Base-by-base conservation (phyloP, 306 rosid genomes). In the Vigna reflexopilosa region DNA sequence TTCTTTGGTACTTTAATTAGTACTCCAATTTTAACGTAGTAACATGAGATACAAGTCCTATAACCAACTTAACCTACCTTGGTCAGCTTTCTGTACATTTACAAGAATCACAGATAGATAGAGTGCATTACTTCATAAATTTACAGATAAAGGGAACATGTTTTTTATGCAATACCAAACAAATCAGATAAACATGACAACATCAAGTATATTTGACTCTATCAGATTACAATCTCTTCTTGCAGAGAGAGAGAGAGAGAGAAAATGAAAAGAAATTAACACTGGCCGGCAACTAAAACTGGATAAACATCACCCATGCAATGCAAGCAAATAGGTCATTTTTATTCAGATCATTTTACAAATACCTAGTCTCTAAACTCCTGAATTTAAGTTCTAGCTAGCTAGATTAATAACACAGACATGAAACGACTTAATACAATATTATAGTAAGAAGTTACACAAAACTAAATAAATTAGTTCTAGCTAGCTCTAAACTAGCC, bases 341-440 rank as follows among this genome's bases (percentile, higher is more conserved):
- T 65, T 74, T 63, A 78, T n/a, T 77, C 67, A 71, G 7, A 19
- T 54, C 71, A 81, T 76, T 82, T 57, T 82, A 85, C 88, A 85
- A 75, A 61, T 64, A 70, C 63, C 62, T 61, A 19, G 24, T 36
- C 56, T 30, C 80, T 70, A 17, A 63, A 75, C 65, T 62, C 71
- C 49, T 65, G 69, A 72, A 56, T 73, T 55, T 62, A 71, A 77
- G 6, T 76, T 75, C 78, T 62, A 62, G 45, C 70, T 64, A 56
- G 54, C 76, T 84, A 84, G 68, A 77, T 71, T 4, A 79, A 85
- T 63, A 64, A 65, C 74, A 82, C 1, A 68, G 15, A 36, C 68
- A 19, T 38, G 20, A 65, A 79, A 81, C 32, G 11, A 42, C 81
- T 50, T 40, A 0, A 24, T 26, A 70, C 62, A 7, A 20, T 61